Evolutionary conservation across 306 rosid genomes (phyloP).

Genomic region (Rosa multiflora): DNA sequence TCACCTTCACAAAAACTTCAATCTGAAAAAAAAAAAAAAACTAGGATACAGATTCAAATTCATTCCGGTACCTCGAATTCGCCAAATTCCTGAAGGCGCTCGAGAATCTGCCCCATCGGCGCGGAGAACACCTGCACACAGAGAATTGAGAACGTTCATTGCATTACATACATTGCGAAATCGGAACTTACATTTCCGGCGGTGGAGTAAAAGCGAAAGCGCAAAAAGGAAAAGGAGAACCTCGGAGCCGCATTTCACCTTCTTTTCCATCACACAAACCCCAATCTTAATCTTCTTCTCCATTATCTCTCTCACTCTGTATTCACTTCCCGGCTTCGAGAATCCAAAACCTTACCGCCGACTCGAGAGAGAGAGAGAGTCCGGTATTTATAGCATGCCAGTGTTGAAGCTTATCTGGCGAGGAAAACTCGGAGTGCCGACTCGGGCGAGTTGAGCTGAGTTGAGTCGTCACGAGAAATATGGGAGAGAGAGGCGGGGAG

Average conservation of each 20-base stretch:
- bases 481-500: not conserved
- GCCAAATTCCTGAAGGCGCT: constrained; percentile 81
- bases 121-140: constrained; percentile 70
- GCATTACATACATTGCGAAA: constrained; percentile 26
- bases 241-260: constrained; percentile 96
- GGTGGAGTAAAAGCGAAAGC: not conserved
- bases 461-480: not conserved
- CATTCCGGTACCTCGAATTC: constrained; percentile 77
- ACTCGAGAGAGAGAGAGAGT: not conserved
- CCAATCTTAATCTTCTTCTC: constrained; percentile 64
- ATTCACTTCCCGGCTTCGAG: constrained; percentile 12
- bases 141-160: constrained; percentile 18
- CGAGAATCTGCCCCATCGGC: constrained; percentile 91
- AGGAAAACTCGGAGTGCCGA: not conserved
- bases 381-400: not conserved
- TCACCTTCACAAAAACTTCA: not conserved
- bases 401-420: not conserved
- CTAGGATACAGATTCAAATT: not conserved
- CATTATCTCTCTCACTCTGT: constrained; percentile 16
- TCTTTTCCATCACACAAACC: constrained; percentile 99
- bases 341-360: not conserved
- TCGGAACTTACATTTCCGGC: not conserved
- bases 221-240: constrained; percentile 38
- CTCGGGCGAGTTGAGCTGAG: not conserved
- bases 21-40: not conserved